These are phyloP conservation scores for Nematodospora valgi DNA, from an alignment of 805 yeast genomes.

Conservation along the genomic window DNA sequence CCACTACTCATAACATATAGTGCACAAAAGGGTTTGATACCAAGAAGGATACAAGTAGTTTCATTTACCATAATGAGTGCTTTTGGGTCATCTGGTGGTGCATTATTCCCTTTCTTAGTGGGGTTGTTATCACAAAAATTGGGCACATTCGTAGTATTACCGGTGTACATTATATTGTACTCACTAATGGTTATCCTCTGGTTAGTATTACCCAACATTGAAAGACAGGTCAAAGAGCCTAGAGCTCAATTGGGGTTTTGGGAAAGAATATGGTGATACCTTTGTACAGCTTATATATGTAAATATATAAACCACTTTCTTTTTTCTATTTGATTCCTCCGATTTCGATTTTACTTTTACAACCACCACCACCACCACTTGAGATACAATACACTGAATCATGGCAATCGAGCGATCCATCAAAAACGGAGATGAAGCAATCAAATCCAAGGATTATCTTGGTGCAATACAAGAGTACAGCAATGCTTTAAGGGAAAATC, in stretches of 20 bases:
- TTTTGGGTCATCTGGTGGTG: conserved; percentile 58
- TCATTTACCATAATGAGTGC: conserved; percentile 52
- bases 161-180: conserved; percentile 40
- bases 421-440: conserved; percentile 31
- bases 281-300: not conserved
- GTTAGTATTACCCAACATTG: conserved; percentile 36
- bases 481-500: conserved; percentile 38
- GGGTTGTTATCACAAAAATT: conserved; percentile 45
- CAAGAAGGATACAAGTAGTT: conserved; percentile 49
- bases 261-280: conserved; percentile 16
- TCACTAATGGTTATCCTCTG: conserved; percentile 33
- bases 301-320: not conserved
- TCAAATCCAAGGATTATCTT: conserved; percentile 32
- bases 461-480: conserved; percentile 43
- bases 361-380: not conserved
- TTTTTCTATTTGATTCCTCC: not conserved
- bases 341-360: not conserved
- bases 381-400: not conserved
- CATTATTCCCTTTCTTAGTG: conserved; percentile 50
- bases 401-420: conserved; percentile 39
- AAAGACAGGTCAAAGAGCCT: conserved; percentile 1
- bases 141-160: conserved; percentile 50
- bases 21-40: conserved; percentile 41
- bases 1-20: conserved; percentile 47
- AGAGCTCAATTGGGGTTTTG: conserved; percentile 7